Conservation (phyloP, 1,139 yeast genomes). For the Pichia sorboxylosa region DNA sequence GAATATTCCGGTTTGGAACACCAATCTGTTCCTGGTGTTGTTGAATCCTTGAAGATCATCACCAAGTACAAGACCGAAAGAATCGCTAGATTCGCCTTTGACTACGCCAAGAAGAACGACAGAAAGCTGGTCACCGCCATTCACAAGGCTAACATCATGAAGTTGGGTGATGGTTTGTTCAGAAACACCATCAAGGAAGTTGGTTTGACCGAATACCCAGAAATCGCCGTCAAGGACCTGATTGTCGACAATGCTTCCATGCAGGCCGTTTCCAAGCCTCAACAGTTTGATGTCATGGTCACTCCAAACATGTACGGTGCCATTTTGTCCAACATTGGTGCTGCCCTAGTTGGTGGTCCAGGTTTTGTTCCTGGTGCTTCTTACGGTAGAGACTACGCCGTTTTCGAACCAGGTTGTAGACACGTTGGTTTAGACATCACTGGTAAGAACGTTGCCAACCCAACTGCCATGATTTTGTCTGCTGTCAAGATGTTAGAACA, state of each 20-base stretch:
- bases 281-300: slow-evolving; percentile 94
- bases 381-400: slow-evolving; percentile 95
- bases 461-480: slow-evolving; percentile 93
- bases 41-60: slow-evolving; percentile 90
- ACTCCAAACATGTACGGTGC: slow-evolving; percentile 98
- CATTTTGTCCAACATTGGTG: slow-evolving; percentile 94
- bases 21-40: slow-evolving; percentile 95
- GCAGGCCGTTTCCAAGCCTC: slow-evolving; percentile 98
- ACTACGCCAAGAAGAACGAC: slow-evolving; percentile 85
- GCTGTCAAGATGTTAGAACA: slow-evolving; percentile 89
- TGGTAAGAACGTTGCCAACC: slow-evolving; percentile 93
- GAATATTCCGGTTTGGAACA: slow-evolving; percentile 98
- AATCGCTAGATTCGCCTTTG: slow-evolving; percentile 94
- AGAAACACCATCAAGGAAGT: slow-evolving; percentile 87
- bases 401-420: slow-evolving; percentile 99
- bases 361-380: slow-evolving; percentile 98
- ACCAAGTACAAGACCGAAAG: slow-evolving; percentile 93
- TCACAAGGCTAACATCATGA: slow-evolving; percentile 99
- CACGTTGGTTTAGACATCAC: slow-evolving; percentile 96
- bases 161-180: slow-evolving; percentile 95
- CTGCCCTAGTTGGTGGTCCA: slow-evolving; percentile 97
- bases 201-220: slow-evolving; percentile 77
- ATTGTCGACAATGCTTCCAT: slow-evolving; percentile 98
- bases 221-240: slow-evolving; percentile 75
- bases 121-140: slow-evolving; percentile 91